Conservation (phyloP, 306 rosid genomes). For the Vigna hirtella region DNA sequence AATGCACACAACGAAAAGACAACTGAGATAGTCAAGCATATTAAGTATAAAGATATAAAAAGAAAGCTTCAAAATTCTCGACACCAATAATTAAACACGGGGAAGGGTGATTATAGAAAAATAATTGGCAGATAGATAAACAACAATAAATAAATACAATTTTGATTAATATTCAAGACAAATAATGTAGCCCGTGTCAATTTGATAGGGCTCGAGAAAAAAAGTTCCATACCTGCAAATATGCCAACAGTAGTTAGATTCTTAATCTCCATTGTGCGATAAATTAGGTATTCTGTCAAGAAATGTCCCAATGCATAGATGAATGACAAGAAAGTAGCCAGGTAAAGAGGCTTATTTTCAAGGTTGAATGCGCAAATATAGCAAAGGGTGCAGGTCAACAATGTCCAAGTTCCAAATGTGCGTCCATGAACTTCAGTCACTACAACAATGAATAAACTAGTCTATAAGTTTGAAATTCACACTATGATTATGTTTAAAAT, state of each 20-base stretch:
- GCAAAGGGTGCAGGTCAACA: slow-evolving; percentile 95
- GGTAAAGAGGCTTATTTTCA: slow-evolving; percentile 85
- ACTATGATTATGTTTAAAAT: slow-evolving; percentile 18
- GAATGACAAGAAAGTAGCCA: slow-evolving; percentile 83
- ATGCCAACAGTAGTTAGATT: slow-evolving; percentile 82
- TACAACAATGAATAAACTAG: slow-evolving; percentile 38
- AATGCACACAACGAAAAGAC: slow-evolving; percentile 35
- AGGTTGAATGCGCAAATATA: slow-evolving; percentile 92
- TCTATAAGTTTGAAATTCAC: slow-evolving; percentile 35
- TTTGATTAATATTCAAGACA: slow-evolving; percentile 13
- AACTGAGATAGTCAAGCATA: neutral
- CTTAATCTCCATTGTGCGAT: slow-evolving; percentile 75
- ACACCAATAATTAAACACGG: neutral
- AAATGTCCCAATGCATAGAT: slow-evolving; percentile 94
- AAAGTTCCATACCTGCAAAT: slow-evolving; percentile 77
- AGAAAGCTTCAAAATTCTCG: slow-evolving; percentile 3
- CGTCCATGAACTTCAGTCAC: slow-evolving; percentile 99
- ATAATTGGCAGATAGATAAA: neutral
- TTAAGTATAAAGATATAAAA: neutral
- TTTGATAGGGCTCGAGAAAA: slow-evolving; percentile 28
- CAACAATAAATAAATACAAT: neutral
- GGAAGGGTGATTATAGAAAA: neutral
- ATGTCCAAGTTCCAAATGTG: slow-evolving; percentile 94
- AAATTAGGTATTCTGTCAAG: slow-evolving; percentile 76
- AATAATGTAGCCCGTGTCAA: slow-evolving; percentile 25